phyloP scores from a whole-genome alignment of 129 eudicot genomes.

The Ambrosia artemisiifolia region DNA sequence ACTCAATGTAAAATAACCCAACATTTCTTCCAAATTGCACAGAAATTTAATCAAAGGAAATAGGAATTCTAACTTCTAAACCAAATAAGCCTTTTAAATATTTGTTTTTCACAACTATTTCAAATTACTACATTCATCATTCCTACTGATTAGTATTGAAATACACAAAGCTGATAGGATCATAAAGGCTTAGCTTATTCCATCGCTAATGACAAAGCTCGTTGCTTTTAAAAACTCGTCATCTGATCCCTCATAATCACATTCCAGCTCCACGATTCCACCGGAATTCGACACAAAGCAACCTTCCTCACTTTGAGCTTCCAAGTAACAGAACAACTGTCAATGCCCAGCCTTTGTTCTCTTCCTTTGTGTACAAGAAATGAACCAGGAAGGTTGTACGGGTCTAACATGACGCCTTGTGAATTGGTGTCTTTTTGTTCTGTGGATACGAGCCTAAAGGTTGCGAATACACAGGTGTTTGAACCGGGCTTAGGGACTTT shows the following conservation, averaged over 20 bases:
- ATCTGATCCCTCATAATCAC: slow-evolving; percentile 35
- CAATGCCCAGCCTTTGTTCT: slow-evolving; percentile 39
- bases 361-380: slow-evolving; percentile 45
- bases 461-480: slow-evolving; percentile 47
- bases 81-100: too few species aligned
- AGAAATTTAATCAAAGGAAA: too few species aligned
- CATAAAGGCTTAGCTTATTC: slow-evolving; percentile 47
- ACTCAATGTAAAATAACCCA: too few species aligned
- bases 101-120: neutral
- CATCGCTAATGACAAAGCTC: slow-evolving; percentile 44
- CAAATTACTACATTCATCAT: too few species aligned
- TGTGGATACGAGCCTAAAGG: slow-evolving; percentile 56
- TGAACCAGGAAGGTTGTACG: slow-evolving; percentile 67
- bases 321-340: slow-evolving; percentile 16
- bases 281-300: slow-evolving; percentile 46
- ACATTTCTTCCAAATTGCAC: too few species aligned
- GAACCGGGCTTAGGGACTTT: slow-evolving; percentile 56
- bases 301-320: slow-evolving; percentile 46
- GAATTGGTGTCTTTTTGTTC: slow-evolving; percentile 35
- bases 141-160: slow-evolving; percentile 58
- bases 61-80: too few species aligned
- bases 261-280: slow-evolving; percentile 44
- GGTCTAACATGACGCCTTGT: slow-evolving; percentile 60
- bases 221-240: slow-evolving; percentile 37
- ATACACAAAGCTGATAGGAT: slow-evolving; percentile 73